phyloP scores from a whole-genome alignment of 2,329 filamentous ascomycete species.

The Penicillium polonicum region DNA sequence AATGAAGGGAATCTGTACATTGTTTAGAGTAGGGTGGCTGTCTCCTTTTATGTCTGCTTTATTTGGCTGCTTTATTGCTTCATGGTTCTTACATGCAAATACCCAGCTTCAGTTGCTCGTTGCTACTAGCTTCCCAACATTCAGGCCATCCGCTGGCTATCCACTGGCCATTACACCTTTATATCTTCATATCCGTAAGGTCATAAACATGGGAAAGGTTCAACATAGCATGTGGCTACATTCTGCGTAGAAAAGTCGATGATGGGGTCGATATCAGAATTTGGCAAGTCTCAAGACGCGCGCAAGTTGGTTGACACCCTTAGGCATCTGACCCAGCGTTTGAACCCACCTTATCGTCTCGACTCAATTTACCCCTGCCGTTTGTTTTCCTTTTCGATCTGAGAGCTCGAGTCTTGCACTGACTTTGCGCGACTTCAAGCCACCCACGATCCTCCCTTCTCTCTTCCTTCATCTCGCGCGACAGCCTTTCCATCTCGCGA shows the following conservation, averaged over 20 bases:
- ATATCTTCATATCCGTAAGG: not conserved
- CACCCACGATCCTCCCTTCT: not conserved
- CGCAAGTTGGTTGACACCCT: not conserved
- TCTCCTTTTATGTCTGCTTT: not conserved
- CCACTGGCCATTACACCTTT: not conserved
- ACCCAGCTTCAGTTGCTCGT: constrained; percentile 8
- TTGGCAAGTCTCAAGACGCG: not conserved
- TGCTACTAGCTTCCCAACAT: constrained; percentile 1
- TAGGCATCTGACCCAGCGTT: not conserved
- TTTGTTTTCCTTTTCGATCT: not conserved
- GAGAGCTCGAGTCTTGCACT: not conserved
- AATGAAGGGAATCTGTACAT: not conserved
- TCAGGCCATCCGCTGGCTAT: not conserved
- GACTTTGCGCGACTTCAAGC: not conserved
- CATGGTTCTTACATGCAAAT: constrained; percentile 13
- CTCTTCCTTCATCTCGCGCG: not conserved
- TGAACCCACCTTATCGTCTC: not conserved
- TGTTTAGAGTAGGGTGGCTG: not conserved
- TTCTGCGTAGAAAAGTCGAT: not conserved
- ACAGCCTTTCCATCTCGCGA: not conserved
- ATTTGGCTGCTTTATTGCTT: not conserved
- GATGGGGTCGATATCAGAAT: not conserved
- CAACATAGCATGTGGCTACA: not conserved
- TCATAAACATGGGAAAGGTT: not conserved
- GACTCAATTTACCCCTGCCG: not conserved